Conservation (phyloP, 768 basidiomycete species). For the Suillus subalutaceus region DNA sequence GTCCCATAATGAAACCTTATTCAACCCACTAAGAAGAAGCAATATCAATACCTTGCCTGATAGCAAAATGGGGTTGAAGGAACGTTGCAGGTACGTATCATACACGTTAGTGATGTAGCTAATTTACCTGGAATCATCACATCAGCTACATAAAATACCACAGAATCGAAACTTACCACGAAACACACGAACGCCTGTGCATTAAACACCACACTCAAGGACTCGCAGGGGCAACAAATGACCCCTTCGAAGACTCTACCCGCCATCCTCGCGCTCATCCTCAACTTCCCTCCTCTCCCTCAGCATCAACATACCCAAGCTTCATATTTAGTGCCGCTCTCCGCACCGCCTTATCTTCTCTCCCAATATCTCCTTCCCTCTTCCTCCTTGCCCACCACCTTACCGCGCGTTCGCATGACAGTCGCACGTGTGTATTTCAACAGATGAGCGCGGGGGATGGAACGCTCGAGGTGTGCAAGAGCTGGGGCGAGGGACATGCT, state of each 20-base stretch:
- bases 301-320: conserved; percentile 36
- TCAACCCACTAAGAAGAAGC: not conserved
- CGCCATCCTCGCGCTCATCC: conserved; percentile 27
- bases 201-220: not conserved
- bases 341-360: conserved; percentile 48
- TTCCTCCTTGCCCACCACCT: conserved; percentile 64
- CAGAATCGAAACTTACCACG: not conserved
- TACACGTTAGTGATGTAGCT: not conserved
- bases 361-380: conserved; percentile 51
- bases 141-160: not conserved
- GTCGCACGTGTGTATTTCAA: conserved; percentile 60
- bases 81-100: not conserved
- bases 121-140: not conserved
- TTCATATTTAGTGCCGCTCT: conserved; percentile 46
- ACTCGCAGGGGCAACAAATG: conserved; percentile 15
- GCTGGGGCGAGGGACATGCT: conserved; percentile 26
- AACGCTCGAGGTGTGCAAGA: conserved; percentile 37
- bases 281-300: conserved; percentile 25
- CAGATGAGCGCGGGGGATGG: conserved; percentile 51
- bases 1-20: not conserved
- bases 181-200: not conserved
- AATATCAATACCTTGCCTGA: too few relatives aligned
- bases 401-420: conserved; percentile 47
- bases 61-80: too few relatives aligned
- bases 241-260: conserved; percentile 27